Base-by-base conservation (phyloP, 208 protist genomes). In the Acanthamoeba triangularis region DNA sequence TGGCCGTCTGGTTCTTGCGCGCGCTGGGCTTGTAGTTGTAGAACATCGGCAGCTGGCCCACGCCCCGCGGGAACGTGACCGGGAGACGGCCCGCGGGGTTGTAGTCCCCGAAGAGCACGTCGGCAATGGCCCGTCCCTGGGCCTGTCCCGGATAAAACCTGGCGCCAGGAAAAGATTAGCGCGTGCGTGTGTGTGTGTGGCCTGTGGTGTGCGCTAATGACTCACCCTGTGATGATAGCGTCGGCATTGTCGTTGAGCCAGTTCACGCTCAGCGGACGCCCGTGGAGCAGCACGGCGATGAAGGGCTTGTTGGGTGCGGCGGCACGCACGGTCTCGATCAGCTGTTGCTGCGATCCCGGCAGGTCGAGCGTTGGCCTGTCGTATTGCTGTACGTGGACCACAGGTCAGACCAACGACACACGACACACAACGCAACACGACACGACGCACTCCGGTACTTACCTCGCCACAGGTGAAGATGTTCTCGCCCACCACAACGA, bases 11-110 rank as follows among this genome's bases (percentile, higher is more conserved):
- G 41, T 80, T 14, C 72, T 80, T 80, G 35, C 72, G 30, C 18
- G 72, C 72, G 72, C 72, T 80, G 72, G 72, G 72, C 72, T 80
- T 80, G 72, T 80, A 80, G 72, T 80, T 80, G 72, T 80, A 80
- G 72, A 80, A 80, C 72, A 80, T 80, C 16, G 72, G 72, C 72
- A 80, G 30, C 41, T 80, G 72, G 14, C 72, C 72, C 41, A 80
- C 72, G 41, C 14, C 1, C 35, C 20, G 72, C 18, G 72, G 72
- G 72, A 80, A 80, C 8, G 72, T 80, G 35, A 80, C 72, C 18
- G 72, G 72, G 20, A 80, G 28, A 3, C 72, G 72, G 5, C 72
- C 72, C 5, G 72, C 41, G 4, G 72, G 72, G 41, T 80, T 80
- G 72, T 80, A 80, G 72, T 80, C 37, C 11, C 72, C 72, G 37